Evolutionary conservation across 768 basidiomycete genomes (phyloP), one percentile per base, ranked within the genome.

Genomic region (Coprinellus aureogranulatus): DNA sequence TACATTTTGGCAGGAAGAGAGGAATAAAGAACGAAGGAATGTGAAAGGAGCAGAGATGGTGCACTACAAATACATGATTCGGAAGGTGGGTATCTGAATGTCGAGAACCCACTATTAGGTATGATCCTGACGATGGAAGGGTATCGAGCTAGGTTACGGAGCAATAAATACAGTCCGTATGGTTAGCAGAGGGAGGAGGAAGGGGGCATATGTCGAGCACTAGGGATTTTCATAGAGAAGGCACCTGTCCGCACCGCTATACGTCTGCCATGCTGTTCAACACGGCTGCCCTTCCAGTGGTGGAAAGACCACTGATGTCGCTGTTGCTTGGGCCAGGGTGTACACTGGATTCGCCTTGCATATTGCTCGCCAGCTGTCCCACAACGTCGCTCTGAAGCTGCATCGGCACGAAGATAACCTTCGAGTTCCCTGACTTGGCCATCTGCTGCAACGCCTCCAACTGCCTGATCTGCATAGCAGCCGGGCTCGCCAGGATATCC

Each of bases 401-500:
- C 92, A 94, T 94, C 12, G 91, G 92, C 28, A 94, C 94, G 65
- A 98, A 97, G 56, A 98, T 82, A 63, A 96, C 93, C 72, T 98
- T 98, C 80, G 82, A 86, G 62, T 81, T 80, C n/a, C 89, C 85
- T 16, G 84, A 86, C 73, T 91, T 90, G 48, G 95, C 91, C 95
- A 98, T 98, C 66, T 85, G 81, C 81, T 97, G 94, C 62, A 98
- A 66, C 48, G 94, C 92, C 72, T 99, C 96, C 61, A 98, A 83
- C 70, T 98, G 96, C 59, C 96, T 82, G 70, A 98, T 98, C 73
- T 97, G 94, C 94, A 98, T 97, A 54, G 96, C 96, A 22, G 96
- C 95, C 9, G 94, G 94, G 11, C 88, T 91, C 22, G 94, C 92
- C 66, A 93, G 77, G 65, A 96, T 97, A 72, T 97, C 94, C 53